These are phyloP conservation scores for Umbellularia californica DNA, from an alignment of 164 flowering plant species.

Conservation along the genomic window DNA sequence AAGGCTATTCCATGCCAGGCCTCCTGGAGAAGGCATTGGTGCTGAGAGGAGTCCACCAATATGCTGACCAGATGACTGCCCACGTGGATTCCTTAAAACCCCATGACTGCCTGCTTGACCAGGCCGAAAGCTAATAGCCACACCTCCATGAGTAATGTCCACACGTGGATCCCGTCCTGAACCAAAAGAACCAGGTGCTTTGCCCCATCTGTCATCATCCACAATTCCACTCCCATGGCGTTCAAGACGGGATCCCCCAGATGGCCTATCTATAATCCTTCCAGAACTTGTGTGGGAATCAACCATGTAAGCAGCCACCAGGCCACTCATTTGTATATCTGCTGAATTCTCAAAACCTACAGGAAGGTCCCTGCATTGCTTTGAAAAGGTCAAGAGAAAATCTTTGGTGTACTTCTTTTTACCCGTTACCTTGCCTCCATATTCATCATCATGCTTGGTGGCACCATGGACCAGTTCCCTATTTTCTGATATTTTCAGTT, in stretches of 20 bases:
- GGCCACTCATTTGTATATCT: slow-evolving; percentile 33
- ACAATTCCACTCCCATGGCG: slow-evolving; percentile 54
- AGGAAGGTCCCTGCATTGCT: slow-evolving; percentile 55
- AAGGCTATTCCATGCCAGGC: slow-evolving; percentile 45
- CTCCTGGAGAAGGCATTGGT: slow-evolving; percentile 64
- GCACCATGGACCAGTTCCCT: slow-evolving; percentile 18
- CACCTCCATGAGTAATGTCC: slow-evolving; percentile 23
- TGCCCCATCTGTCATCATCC: slow-evolving; percentile 83
- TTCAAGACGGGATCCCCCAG: slow-evolving; percentile 50
- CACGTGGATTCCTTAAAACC: slow-evolving; percentile 61
- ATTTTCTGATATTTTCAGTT: slow-evolving; percentile 35
- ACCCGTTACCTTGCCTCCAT: slow-evolving; percentile 27
- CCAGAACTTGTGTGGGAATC: slow-evolving; percentile 55
- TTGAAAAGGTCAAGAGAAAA: slow-evolving; percentile 70
- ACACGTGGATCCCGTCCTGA: slow-evolving; percentile 34
- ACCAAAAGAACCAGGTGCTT: slow-evolving; percentile 37
- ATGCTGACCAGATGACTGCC: slow-evolving; percentile 39
- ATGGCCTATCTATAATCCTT: slow-evolving; percentile 49
- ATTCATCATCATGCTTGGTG: slow-evolving; percentile 14
- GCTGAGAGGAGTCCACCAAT: slow-evolving; percentile 66
- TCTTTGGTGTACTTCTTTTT: slow-evolving; percentile 75
- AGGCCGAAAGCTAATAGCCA: slow-evolving; percentile 47
- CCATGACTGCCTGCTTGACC: slow-evolving; percentile 72
- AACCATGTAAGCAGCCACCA: slow-evolving; percentile 22
- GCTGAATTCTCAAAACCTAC: slow-evolving; percentile 48